Conservation (phyloP, 306 rosid species). For the Amphicarpaea edgeworthii region DNA sequence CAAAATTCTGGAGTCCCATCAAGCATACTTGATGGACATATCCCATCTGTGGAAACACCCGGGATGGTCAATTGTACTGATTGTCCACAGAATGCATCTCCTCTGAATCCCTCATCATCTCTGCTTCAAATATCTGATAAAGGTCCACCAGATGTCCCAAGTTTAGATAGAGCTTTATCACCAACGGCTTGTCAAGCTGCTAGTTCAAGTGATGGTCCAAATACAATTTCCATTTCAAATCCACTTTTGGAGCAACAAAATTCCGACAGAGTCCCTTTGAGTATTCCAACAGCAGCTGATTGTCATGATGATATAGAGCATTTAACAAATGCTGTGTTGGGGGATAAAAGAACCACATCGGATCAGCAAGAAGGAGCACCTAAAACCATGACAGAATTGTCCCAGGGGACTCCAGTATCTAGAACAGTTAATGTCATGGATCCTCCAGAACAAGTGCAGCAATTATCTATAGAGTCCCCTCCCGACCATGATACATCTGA, state of each 20-base stretch:
- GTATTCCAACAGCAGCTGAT: conserved; percentile 44
- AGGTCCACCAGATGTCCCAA: conserved; percentile 24
- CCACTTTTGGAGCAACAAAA: conserved; percentile 47
- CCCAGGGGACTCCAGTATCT: conserved; percentile 47
- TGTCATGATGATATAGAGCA: conserved; percentile 40
- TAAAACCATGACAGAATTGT: conserved; percentile 36
- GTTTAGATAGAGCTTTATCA: conserved; percentile 43
- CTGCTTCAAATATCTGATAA: conserved; percentile 10
- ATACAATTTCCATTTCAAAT: conserved; percentile 35
- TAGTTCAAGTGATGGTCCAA: conserved; percentile 30
- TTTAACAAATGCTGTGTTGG: conserved; percentile 25
- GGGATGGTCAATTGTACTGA: conserved; percentile 14
- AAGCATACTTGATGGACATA: conserved; percentile 43
- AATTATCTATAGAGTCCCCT: conserved; percentile 47
- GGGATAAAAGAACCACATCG: conserved; percentile 44
- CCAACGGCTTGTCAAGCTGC: conserved; percentile 41
- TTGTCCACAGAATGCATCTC: conserved; percentile 34
- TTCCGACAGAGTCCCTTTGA: conserved; percentile 33
- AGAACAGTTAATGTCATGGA: conserved; percentile 35
- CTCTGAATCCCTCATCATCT: conserved; percentile 23
- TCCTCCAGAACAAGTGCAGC: conserved; percentile 48
- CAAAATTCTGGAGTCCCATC: conserved; percentile 42
- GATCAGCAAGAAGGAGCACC: conserved; percentile 55
- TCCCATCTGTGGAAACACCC: conserved; percentile 25
- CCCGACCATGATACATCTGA: conserved; percentile 37